phyloP scores from a whole-genome alignment of 1,284 basidiomycete genomes.

The Wallemia ichthyophaga region DNA sequence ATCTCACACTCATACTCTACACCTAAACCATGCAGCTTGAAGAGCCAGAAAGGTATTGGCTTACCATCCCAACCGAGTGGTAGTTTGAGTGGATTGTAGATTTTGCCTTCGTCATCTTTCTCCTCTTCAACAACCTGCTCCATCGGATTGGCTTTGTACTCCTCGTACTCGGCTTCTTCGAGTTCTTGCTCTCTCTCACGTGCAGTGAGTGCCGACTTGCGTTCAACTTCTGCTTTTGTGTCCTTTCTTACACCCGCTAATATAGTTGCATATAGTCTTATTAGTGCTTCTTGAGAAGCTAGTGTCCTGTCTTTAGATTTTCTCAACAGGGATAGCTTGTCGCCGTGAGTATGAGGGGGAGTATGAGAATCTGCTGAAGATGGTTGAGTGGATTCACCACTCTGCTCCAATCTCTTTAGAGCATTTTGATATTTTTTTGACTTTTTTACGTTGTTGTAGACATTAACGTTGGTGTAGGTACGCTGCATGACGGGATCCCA shows the following conservation, averaged over 20 bases:
- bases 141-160: neutral
- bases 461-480: constrained; percentile 81
- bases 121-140: constrained; percentile 28
- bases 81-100: constrained; percentile 91
- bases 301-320: constrained; percentile 4
- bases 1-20: constrained; percentile 96
- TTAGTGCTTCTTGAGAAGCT: constrained; percentile 4
- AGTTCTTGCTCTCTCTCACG: constrained; percentile 83
- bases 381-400: too few relatives aligned
- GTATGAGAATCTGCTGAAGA: too few relatives aligned
- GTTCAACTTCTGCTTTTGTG: constrained; percentile 84
- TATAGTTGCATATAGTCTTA: constrained; percentile 28
- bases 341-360: too few relatives aligned
- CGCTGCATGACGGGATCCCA: constrained; percentile 70
- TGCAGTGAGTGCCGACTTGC: constrained; percentile 78
- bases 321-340: constrained; percentile 8
- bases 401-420: constrained; percentile 31
- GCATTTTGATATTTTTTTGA: constrained; percentile 89
- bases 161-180: constrained; percentile 20
- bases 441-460: constrained; percentile 80
- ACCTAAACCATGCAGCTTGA: constrained; percentile 86
- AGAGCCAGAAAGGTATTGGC: constrained; percentile 95
- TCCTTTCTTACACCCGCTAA: constrained; percentile 36
- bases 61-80: constrained; percentile 96
- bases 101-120: constrained; percentile 72